Percentiles rank a stretch among this genome's conserved stretches.
phyloP scores from a whole-genome alignment of 2,329 filamentous ascomycete species.

The Sporothrix pseudoabietina region DNA sequence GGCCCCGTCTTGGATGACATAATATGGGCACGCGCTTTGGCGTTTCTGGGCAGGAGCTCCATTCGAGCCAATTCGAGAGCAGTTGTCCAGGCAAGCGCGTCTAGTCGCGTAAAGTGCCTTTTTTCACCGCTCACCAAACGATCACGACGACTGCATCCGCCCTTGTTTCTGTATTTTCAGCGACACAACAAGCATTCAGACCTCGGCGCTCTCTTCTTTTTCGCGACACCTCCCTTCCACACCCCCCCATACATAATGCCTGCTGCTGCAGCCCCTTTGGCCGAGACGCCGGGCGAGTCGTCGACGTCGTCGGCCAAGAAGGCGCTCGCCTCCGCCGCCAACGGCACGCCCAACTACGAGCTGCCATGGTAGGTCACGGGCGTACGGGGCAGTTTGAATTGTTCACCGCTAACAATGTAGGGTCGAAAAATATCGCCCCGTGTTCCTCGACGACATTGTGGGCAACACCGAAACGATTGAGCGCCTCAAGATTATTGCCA shows the following conservation, averaged over 20 bases:
- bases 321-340: conserved; percentile 53
- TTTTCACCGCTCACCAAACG: neutral
- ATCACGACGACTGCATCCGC: neutral
- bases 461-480: conserved; percentile 98
- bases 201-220: neutral
- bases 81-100: conserved; percentile 19
- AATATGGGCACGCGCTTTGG: conserved; percentile 14
- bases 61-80: neutral
- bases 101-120: conserved; percentile 28
- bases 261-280: conserved; percentile 46
- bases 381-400: neutral
- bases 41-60: conserved; percentile 8
- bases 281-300: conserved; percentile 61
- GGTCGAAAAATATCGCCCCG: conserved; percentile 97
- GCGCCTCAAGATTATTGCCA: conserved; percentile 95
- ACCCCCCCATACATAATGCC: neutral
- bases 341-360: conserved; percentile 65
- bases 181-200: neutral
- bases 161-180: neutral
- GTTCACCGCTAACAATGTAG: conserved; percentile 49
- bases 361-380: conserved; percentile 66
- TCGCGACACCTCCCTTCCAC: no score
- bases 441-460: conserved; percentile 94
- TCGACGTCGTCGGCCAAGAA: conserved; percentile 61
- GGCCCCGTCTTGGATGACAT: neutral